Conservation (phyloP, 345 rosid species). For the Bruguiera gymnorhiza region DNA sequence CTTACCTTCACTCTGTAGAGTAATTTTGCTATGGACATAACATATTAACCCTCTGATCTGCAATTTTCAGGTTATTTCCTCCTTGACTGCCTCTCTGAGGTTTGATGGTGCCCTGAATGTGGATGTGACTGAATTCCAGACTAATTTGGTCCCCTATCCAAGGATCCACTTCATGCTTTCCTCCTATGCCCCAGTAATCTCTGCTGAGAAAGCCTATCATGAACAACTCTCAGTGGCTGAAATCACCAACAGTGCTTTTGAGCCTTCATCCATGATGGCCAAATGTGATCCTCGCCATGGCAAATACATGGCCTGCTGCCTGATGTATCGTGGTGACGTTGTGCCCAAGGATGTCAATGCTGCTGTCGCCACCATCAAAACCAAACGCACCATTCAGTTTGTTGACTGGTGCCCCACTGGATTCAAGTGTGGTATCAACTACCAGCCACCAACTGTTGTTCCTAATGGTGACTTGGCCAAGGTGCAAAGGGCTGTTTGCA, state of each 20-base stretch:
- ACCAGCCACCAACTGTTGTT: slow-evolving; percentile 33
- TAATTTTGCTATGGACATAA: neutral
- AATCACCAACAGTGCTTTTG: slow-evolving; percentile 30
- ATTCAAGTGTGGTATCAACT: slow-evolving; percentile 32
- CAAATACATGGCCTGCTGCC: slow-evolving; percentile 30
- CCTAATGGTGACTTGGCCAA: slow-evolving; percentile 29
- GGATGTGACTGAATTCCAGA: slow-evolving; percentile 33
- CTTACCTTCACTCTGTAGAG: no score
- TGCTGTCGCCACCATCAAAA: slow-evolving; percentile 31
- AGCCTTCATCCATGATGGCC: slow-evolving; percentile 33
- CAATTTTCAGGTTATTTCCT: slow-evolving; percentile 20
- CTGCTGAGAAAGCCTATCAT: slow-evolving; percentile 31
- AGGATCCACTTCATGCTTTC: slow-evolving; percentile 35
- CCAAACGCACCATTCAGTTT: slow-evolving; percentile 30
- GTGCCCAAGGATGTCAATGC: slow-evolving; percentile 31
- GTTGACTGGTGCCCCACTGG: slow-evolving; percentile 35
- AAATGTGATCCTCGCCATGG: slow-evolving; percentile 33
- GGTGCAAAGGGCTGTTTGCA: slow-evolving; percentile 32
- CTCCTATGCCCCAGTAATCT: slow-evolving; percentile 28
- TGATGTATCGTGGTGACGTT: slow-evolving; percentile 31
- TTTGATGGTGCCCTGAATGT: slow-evolving; percentile 31
- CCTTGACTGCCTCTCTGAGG: slow-evolving; percentile 30
- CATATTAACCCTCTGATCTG: neutral
- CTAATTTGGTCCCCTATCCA: slow-evolving; percentile 30
- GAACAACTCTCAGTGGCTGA: slow-evolving; percentile 29